Evolutionary conservation across 768 basidiomycete genomes (phyloP), one percentile per base, ranked within the genome.

Genomic region (Lactarius psammicola): DNA sequence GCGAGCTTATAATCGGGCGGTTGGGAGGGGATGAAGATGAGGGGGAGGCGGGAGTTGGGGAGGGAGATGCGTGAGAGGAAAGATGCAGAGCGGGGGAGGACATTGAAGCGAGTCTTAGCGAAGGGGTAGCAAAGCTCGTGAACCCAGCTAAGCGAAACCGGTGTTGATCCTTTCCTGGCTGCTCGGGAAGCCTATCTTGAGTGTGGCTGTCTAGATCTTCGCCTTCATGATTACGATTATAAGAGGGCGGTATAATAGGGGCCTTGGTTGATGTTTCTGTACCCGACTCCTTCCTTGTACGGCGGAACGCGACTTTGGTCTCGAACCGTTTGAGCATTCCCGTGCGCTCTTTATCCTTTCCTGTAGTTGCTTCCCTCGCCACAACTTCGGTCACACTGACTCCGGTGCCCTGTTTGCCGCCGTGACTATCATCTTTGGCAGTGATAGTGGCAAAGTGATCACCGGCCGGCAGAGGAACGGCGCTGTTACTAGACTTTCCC

Each of bases 21-120:
- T 30, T 84, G 81, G 57, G 81, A 80, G 23, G 75, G 78, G 64
- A 82, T 78, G 23, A 83, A 74, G 62, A 79, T 77, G 23, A 82
- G 74, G 65, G 80, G 81, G 46, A 82, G 74, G 65, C 80, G 81
- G 46, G 82, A 81, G 72, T 79, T 81, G 82, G 80, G 40, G 85
- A 84, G 59, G 83, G 81, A 59, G 81, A 71, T 38, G 83, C 78
- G 75, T 83, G 81, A 31, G 85, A 85, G 59, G 83, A 83, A 62
- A 87, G 80, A 71, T 88, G 86, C 53, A 92, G 75, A 33, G 86
- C 82, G 60, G 90, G 90, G 26, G 89, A 89, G 63, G 90, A 92
- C 80, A 88, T 81, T 56, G 90, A 89, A 44, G 84, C 90, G 67
- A 82, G 82, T 62, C 85, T 82, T 66, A 90, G 76, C 42, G 88